Percentiles rank a stretch among this genome's conserved stretches.
Evolutionary conservation across 208 protist genomes (phyloP).

Genomic region (Leishmania arabica): DNA sequence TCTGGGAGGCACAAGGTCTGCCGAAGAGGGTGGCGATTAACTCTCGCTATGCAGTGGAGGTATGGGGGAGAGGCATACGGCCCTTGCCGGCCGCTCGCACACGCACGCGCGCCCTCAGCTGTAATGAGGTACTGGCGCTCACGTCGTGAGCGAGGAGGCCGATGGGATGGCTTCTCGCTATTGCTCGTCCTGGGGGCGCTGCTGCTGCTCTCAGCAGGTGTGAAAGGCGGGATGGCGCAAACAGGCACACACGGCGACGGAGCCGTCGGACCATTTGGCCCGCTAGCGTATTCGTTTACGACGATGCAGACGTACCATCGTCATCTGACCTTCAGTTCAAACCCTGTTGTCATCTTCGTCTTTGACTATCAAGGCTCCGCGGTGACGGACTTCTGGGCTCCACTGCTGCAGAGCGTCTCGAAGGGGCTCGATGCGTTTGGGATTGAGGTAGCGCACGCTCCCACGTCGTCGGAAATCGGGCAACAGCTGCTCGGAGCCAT

Average conservation of each 20-base stretch:
- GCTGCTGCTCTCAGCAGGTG: not conserved
- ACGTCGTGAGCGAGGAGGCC: not conserved
- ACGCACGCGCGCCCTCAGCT: not conserved
- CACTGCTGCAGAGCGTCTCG: constrained; percentile 26
- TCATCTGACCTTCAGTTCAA: constrained; percentile 15
- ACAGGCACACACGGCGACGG: not conserved
- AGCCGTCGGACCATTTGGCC: constrained; percentile 3
- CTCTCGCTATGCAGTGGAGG: too few species aligned
- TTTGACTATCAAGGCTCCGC: constrained; percentile 9
- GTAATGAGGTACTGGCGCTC: not conserved
- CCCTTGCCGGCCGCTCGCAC: not conserved
- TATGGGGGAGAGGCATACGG: too few species aligned
- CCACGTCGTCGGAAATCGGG: constrained; percentile 18
- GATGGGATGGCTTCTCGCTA: not conserved
- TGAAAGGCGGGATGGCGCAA: not conserved
- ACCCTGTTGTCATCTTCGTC: constrained; percentile 24
- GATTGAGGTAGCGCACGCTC: constrained; percentile 28
- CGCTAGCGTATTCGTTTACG: constrained; percentile 12
- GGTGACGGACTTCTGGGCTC: constrained; percentile 20
- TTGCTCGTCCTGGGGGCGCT: not conserved
- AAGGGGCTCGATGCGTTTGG: constrained; percentile 18
- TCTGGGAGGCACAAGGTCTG: not conserved
- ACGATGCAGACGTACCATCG: constrained; percentile 16
- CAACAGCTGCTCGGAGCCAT: constrained; percentile 13
- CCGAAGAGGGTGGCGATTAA: not conserved